A percentile compares a stretch with the other conserved stretches of the same genome.
Evolutionary conservation across 768 basidiomycete species (phyloP).

Genomic region (Russula olivacea): DNA sequence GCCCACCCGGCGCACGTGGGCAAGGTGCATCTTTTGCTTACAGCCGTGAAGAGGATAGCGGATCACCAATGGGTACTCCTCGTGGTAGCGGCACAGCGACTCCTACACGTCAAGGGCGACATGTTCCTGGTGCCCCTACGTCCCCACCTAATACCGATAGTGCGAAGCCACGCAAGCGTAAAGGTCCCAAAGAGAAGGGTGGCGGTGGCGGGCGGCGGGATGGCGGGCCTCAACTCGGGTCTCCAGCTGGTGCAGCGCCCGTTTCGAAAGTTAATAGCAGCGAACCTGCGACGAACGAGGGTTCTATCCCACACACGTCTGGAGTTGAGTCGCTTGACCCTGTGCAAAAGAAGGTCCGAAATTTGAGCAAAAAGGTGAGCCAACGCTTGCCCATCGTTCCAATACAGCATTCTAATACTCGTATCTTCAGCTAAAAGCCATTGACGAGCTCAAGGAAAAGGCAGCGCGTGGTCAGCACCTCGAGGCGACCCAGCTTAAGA

Average conservation of each 20-base stretch:
- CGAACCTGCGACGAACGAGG: conserved; percentile 19
- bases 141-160: conserved; percentile 41
- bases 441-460: conserved; percentile 95
- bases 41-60: conserved; percentile 90
- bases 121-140: conserved; percentile 67
- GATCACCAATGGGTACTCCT: conserved; percentile 37
- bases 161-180: conserved; percentile 55
- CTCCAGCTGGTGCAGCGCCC: conserved; percentile 32
- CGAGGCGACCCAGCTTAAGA: conserved; percentile 93
- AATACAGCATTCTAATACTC: conserved; percentile 14
- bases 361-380: conserved; percentile 89
- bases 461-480: conserved; percentile 82
- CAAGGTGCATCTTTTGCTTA: conserved; percentile 82
- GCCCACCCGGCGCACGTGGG: conserved; percentile 90
- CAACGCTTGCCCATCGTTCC: conserved; percentile 7
- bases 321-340: conserved; percentile 65
- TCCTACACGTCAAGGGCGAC: conserved; percentile 55
- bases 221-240: conserved; percentile 27
- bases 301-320: conserved; percentile 47
- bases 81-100: conserved; percentile 48
- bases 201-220: conserved; percentile 32
- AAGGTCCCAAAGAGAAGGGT: conserved; percentile 40
- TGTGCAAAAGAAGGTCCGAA: conserved; percentile 86
- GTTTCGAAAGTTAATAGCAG: conserved; percentile 33
- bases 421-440: conserved; percentile 82